These are phyloP conservation scores for Dipodascus geniculatus DNA, from an alignment of 805 yeast species.

Conservation along the genomic window DNA sequence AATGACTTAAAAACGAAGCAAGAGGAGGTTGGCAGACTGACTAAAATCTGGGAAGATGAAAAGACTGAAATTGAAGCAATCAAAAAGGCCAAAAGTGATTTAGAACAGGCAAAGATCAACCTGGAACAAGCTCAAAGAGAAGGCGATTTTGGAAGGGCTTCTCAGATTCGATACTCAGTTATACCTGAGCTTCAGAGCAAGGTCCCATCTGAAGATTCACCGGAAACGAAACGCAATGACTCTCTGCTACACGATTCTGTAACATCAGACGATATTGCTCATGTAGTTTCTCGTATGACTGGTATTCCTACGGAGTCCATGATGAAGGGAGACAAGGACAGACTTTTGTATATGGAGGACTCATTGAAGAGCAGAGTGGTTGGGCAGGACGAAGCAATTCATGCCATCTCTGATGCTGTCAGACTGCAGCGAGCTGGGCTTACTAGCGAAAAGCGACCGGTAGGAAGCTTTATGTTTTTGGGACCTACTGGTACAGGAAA, in stretches of 20 bases:
- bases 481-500: conserved; percentile 99
- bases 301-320: conserved; percentile 89
- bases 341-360: conserved; percentile 76
- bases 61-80: conserved; percentile 62
- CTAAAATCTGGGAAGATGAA: conserved; percentile 81
- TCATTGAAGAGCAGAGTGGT: conserved; percentile 67
- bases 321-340: conserved; percentile 90
- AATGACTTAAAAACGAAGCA: conserved; percentile 50
- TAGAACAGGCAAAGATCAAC: conserved; percentile 76
- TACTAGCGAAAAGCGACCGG: conserved; percentile 88
- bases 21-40: conserved; percentile 56
- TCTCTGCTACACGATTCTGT: conserved; percentile 77
- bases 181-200: conserved; percentile 69
- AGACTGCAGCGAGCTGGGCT: conserved; percentile 94
- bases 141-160: conserved; percentile 80
- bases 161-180: conserved; percentile 75
- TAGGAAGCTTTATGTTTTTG: conserved; percentile 89
- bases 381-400: conserved; percentile 93
- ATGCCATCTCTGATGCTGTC: conserved; percentile 85
- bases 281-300: conserved; percentile 86
- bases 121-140: conserved; percentile 73
- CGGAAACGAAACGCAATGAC: conserved; percentile 22
- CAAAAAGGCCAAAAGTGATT: conserved; percentile 66
- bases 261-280: conserved; percentile 86
- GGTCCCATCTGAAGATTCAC: conserved; percentile 39